Evolutionary conservation across 495 filamentous ascomycete species (phyloP).

Genomic region (Thermothielavioides terrestris): DNA sequence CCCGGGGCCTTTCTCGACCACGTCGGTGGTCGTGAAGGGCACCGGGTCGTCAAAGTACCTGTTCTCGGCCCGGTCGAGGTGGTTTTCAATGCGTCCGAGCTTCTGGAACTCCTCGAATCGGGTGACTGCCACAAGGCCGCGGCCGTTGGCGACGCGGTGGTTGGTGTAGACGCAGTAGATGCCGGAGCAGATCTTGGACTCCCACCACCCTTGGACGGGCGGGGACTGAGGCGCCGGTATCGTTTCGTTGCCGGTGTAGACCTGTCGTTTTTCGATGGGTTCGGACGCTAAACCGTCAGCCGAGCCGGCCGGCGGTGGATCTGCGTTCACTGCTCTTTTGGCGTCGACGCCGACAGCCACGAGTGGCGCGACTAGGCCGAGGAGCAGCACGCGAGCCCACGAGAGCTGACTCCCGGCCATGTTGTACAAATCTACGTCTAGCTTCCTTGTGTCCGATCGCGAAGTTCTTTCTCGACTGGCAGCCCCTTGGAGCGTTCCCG

Average conservation of each 20-base stretch:
- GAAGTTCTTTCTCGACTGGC: too few species aligned
- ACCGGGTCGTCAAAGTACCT: slow-evolving; percentile 4
- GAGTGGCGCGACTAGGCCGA: slow-evolving; percentile 10
- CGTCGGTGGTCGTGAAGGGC: slow-evolving; percentile 8
- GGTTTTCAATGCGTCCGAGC: slow-evolving; percentile 16
- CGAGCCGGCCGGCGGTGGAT: slow-evolving; percentile 3
- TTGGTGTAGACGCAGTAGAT: slow-evolving; percentile 32
- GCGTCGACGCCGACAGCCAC: neutral
- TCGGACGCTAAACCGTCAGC: slow-evolving; percentile 23
- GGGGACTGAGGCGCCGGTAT: neutral
- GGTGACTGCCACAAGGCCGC: slow-evolving; percentile 24
- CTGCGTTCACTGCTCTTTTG: slow-evolving; percentile 5
- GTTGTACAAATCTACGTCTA: too few species aligned
- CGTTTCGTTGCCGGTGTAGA: slow-evolving; percentile 22
- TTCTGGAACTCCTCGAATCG: slow-evolving; percentile 19
- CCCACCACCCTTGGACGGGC: slow-evolving; percentile 21
- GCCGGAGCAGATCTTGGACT: slow-evolving; percentile 23
- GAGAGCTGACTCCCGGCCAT: slow-evolving; percentile 18
- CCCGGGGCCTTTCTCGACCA: slow-evolving; percentile 24
- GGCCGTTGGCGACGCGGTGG: slow-evolving; percentile 15
- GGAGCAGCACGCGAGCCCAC: slow-evolving; percentile 12
- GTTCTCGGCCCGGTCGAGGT: slow-evolving; percentile 21
- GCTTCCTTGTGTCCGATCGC: too few species aligned
- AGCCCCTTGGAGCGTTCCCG: too few species aligned
- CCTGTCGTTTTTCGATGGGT: slow-evolving; percentile 16